Conservation (phyloP, 2,329 filamentous ascomycete genomes). For the Hypoxylon sp. region DNA sequence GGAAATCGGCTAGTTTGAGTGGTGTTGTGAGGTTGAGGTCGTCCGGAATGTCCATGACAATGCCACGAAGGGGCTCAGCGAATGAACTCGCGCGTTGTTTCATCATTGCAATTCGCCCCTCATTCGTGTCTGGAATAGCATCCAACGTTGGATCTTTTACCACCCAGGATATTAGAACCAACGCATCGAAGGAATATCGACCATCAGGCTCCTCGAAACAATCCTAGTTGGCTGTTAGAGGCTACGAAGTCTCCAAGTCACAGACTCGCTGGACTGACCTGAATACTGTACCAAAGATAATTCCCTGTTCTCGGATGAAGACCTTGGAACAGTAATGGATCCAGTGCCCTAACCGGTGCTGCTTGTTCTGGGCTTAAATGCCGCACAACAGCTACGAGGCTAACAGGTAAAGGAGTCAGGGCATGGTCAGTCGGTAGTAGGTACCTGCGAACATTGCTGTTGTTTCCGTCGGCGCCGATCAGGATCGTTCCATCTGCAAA, state of each 20-base stretch:
- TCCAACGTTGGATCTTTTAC: constrained; percentile 48
- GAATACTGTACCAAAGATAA: constrained; percentile 63
- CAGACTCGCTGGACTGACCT: constrained; percentile 56
- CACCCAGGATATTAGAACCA: constrained; percentile 62
- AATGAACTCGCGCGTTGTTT: constrained; percentile 52
- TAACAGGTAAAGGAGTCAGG: constrained; percentile 53
- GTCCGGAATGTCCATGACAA: constrained; percentile 59
- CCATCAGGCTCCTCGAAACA: constrained; percentile 44
- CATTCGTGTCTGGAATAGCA: constrained; percentile 51
- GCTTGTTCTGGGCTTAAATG: constrained; percentile 54
- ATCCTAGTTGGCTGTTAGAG: constrained; percentile 16
- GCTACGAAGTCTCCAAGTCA: no score
- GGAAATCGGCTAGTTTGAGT: constrained; percentile 54
- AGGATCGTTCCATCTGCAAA: constrained; percentile 51
- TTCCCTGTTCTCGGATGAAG: constrained; percentile 62
- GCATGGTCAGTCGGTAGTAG: constrained; percentile 50
- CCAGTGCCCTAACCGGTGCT: constrained; percentile 57
- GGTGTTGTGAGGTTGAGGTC: constrained; percentile 46
- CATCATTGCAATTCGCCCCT: constrained; percentile 55
- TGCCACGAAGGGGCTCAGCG: constrained; percentile 55
- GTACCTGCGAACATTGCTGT: constrained; percentile 53
- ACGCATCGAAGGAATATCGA: constrained; percentile 54
- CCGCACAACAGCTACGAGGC: constrained; percentile 54
- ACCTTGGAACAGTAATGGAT: constrained; percentile 67
- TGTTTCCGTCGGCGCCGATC: constrained; percentile 57